Conservation (phyloP, 78 protist species). For the Dictyostelium capitatum region DNA sequence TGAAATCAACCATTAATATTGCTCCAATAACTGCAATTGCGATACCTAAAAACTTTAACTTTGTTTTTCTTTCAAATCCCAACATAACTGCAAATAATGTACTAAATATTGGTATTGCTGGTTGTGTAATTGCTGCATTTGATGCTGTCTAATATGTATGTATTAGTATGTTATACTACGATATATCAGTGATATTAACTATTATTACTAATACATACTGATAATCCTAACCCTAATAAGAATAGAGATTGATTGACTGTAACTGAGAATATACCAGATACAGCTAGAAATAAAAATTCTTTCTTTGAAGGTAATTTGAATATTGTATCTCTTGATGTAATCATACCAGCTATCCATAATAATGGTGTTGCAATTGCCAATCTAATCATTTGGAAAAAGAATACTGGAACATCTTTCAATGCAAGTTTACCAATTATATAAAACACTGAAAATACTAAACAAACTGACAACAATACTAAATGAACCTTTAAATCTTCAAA, state of each 20-base stretch:
- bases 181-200: too few relatives aligned
- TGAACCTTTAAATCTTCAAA: slow-evolving; percentile 30
- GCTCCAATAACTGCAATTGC: slow-evolving; percentile 56
- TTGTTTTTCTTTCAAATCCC: slow-evolving; percentile 46
- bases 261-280: slow-evolving; percentile 47
- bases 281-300: slow-evolving; percentile 17
- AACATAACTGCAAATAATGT: slow-evolving; percentile 31
- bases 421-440: slow-evolving; percentile 33
- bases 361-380: slow-evolving; percentile 59
- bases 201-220: slow-evolving; percentile 25
- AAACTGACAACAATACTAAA: slow-evolving; percentile 50
- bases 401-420: slow-evolving; percentile 9
- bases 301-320: slow-evolving; percentile 1
- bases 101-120: slow-evolving; percentile 52
- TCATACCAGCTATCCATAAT: slow-evolving; percentile 33
- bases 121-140: slow-evolving; percentile 65
- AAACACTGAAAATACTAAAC: slow-evolving; percentile 51
- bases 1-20: slow-evolving; percentile 57
- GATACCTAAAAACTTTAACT: slow-evolving; percentile 58
- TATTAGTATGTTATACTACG: background rate
- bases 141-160: slow-evolving; percentile 29
- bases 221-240: slow-evolving; percentile 34
- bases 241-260: slow-evolving; percentile 49
- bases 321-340: background rate
- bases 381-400: slow-evolving; percentile 31